These are phyloP conservation scores for Fusarium paranaense DNA, from an alignment of 2,329 filamentous ascomycete species.

Conservation along the genomic window DNA sequence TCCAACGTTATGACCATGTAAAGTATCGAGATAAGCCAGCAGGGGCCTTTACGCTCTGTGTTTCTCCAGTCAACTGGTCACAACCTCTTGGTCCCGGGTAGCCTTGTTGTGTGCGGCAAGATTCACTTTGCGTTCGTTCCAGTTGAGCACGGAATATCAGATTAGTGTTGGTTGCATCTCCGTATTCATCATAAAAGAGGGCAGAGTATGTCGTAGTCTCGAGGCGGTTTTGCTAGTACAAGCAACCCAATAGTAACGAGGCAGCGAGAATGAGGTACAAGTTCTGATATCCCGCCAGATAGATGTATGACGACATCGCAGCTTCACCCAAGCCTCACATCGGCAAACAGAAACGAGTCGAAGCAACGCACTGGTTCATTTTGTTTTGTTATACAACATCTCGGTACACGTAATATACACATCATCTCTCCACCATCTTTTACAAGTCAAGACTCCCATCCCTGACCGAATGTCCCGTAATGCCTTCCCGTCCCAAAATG, in stretches of 20 bases:
- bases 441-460: slow-evolving; percentile 27
- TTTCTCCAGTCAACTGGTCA: neutral
- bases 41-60: neutral
- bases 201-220: neutral
- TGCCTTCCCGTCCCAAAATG: slow-evolving; percentile 16
- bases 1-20: neutral
- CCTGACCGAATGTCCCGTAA: slow-evolving; percentile 3
- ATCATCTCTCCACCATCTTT: slow-evolving; percentile 19
- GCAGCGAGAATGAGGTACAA: neutral
- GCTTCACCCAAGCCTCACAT: neutral
- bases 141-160: neutral
- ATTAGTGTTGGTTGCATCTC: neutral
- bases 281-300: neutral
- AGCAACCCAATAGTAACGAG: neutral
- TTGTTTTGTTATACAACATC: slow-evolving; percentile 35
- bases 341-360: neutral
- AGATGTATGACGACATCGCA: neutral
- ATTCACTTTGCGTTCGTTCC: neutral
- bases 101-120: neutral
- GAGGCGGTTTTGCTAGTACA: neutral
- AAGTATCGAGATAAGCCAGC: neutral
- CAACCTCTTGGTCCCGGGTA: neutral
- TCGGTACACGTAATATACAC: slow-evolving; percentile 38
- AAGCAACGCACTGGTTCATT: slow-evolving; percentile 2
- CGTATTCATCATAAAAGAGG: neutral